A percentile compares a stretch with the other conserved stretches of the same genome.
Evolutionary conservation across 768 basidiomycete genomes (phyloP).

Genomic region (Leccinum imitatum): DNA sequence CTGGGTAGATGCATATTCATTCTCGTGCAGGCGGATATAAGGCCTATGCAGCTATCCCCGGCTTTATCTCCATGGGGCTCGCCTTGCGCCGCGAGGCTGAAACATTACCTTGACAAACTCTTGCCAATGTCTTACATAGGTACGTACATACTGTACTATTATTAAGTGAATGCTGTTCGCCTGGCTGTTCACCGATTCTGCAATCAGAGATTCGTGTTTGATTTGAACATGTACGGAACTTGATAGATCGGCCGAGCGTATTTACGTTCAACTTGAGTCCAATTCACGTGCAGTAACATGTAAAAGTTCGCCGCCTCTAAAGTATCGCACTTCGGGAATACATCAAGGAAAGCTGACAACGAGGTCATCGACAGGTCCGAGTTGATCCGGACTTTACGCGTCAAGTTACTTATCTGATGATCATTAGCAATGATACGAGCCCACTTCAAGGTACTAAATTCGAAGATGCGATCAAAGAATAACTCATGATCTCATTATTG

Average conservation of each 20-base stretch:
- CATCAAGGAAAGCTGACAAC: background rate
- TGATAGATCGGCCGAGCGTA: background rate
- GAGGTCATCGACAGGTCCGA: background rate
- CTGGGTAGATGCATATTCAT: constrained; percentile 27
- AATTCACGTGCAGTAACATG: background rate
- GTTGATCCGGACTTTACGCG: background rate
- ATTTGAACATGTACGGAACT: background rate
- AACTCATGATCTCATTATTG: background rate
- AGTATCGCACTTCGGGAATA: background rate
- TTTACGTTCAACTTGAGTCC: no score
- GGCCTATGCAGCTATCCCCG: background rate
- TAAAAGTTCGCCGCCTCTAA: background rate
- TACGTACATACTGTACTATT: background rate
- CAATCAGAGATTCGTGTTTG: background rate
- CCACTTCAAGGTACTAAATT: background rate
- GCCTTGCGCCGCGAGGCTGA: constrained; percentile 8
- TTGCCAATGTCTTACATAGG: constrained; percentile 11
- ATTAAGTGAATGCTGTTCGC: background rate
- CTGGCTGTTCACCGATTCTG: background rate
- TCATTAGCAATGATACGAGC: background rate
- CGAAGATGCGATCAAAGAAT: background rate
- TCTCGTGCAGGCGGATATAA: constrained; percentile 6
- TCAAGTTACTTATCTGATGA: background rate
- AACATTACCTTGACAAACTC: background rate
- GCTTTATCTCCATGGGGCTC: background rate